phyloP scores from a whole-genome alignment of 768 basidiomycete species.

The Tylopilus vinaceipallidus region DNA sequence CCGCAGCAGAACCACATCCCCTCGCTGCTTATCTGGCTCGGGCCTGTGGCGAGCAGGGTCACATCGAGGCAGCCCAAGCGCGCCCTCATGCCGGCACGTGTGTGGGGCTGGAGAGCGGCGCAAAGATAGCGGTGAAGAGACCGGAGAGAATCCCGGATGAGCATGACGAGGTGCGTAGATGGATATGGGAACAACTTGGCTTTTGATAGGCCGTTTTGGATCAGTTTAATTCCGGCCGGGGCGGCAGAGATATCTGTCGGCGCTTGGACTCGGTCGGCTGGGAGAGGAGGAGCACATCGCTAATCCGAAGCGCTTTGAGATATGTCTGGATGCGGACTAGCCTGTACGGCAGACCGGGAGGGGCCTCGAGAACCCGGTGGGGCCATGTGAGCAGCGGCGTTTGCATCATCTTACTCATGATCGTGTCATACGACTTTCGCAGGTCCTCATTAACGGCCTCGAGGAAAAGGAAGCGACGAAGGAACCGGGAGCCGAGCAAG shows the following conservation, averaged over 20 bases:
- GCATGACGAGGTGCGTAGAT: background rate
- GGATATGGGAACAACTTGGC: background rate
- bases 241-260: background rate
- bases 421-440: background rate
- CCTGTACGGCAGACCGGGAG: too few relatives aligned
- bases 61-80: background rate
- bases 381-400: background rate
- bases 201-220: background rate
- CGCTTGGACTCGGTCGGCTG: conserved; percentile 12
- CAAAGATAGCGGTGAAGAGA: background rate
- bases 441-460: background rate
- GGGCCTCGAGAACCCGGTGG: background rate
- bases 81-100: background rate
- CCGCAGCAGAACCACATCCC: background rate
- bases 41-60: background rate
- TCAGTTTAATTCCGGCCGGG: background rate
- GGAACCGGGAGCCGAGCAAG: conserved; percentile 3
- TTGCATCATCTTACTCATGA: background rate
- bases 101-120: background rate
- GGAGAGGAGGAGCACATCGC: conserved; percentile 15
- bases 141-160: background rate
- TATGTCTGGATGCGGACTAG: too few relatives aligned
- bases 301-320: background rate
- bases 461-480: conserved; percentile 28
- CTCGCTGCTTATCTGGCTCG: background rate